Base-by-base conservation (phyloP, 768 basidiomycete genomes). In the Rickenella mellea region DNA sequence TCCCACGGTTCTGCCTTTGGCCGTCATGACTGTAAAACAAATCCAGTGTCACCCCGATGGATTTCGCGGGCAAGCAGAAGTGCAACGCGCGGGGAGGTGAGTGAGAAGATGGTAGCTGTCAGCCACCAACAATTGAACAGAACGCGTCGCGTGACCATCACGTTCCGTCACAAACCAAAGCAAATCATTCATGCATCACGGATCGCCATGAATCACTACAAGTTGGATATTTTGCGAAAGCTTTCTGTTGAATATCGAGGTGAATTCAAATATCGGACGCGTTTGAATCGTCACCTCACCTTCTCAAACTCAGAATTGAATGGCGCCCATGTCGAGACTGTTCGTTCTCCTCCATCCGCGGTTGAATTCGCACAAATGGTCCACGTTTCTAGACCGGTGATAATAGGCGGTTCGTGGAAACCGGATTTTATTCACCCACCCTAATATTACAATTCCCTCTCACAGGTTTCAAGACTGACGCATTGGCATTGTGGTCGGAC, bases 321-420 rank as follows among this genome's bases (percentile, higher is more conserved):
- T 51, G 79, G 79, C 12, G 54, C 61, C 27, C 60, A 66, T 20
- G 65, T 73, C 41, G 67, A 73, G 29, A 58, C 69, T 14, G 58
- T 83, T 6, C 63, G 75, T 26, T 44, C 51, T 10, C 71, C 79
- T 11, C 87, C 88, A 20, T 72, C 76, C 0, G 59, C 83, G 5
- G 51, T 87, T 17, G 75, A 88, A 54, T 88, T 90, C 51, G 66
- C 78, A 28, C 66, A 78, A 39, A 60, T 88, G 14, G 70, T 81
- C 5, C 74, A 79, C 48, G 66, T 84, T 35, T 76, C 79, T 10
- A 67, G 86, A 44, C 88, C 88, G 3, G 81, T 80, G 12, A 53
- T 90, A 6, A 82, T 91, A 41, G 74, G 74, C 69, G 78, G 88
- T 76, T 42, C 27, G 10, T 31, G 25, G 41, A 9, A 20, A 10